phyloP scores from a whole-genome alignment of 495 filamentous ascomycete genomes.

The Apiosordaria backusii region DNA sequence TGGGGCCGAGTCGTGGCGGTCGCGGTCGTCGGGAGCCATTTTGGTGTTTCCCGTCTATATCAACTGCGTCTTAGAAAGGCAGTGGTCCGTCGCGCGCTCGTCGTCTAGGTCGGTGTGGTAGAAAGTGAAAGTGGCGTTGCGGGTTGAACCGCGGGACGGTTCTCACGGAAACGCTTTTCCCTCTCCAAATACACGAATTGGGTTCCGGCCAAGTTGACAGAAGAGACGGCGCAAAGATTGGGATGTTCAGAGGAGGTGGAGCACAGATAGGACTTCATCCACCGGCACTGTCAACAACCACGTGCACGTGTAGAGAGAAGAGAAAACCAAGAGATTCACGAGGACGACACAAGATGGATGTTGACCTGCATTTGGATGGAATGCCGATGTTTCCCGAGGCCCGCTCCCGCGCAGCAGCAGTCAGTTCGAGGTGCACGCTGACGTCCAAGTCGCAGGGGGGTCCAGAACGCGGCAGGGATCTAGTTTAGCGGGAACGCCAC shows the following conservation, averaged over 20 bases:
- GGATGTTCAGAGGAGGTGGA: background rate
- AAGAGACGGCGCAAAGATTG: background rate
- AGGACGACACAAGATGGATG: background rate
- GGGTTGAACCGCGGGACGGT: background rate
- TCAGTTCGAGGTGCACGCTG: background rate
- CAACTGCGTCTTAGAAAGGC: background rate
- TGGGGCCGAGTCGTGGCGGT: slow-evolving; percentile 55
- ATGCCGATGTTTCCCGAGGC: slow-evolving; percentile 11
- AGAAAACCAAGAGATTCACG: background rate
- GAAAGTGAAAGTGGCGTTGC: background rate
- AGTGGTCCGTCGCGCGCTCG: background rate
- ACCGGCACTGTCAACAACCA: background rate
- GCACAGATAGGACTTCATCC: background rate
- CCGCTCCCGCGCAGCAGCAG: background rate
- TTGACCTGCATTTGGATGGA: background rate
- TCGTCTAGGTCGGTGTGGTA: background rate
- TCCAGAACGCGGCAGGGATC: background rate
- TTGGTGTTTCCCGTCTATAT: background rate
- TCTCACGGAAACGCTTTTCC: background rate
- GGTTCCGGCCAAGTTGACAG: background rate
- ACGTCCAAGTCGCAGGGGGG: background rate
- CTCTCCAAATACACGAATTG: background rate
- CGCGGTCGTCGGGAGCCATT: slow-evolving; percentile 22
- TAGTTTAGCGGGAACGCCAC: slow-evolving; percentile 1
- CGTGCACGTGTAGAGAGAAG: background rate